Base-by-base conservation (phyloP, 148 eudicot genomes). In the Vaccinium myrtillus region DNA sequence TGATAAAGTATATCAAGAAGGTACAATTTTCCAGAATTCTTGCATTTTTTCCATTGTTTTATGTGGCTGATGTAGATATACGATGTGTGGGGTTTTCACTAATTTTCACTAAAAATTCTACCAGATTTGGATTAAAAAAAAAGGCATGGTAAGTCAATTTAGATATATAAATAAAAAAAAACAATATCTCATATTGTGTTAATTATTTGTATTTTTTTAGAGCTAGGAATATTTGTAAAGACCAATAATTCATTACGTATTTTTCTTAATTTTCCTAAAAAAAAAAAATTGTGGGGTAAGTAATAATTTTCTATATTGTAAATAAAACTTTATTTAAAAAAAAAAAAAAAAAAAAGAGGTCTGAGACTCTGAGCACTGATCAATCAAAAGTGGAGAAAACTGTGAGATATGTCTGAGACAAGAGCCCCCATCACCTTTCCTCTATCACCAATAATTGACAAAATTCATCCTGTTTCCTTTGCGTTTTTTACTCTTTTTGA, bases 401-500 rank as follows among this genome's bases (percentile, higher is more conserved):
- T 75, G 74, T 1, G 79, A 54, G 84, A 49, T 6, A n/a, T 56
- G 84, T 74, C 4, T 71, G 84, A 83, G 84, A 81, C 83, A 83
- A 83, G 90, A 86, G 84, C 77, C 86, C 84, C 82, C 79, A 54
- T 18, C 27, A 11, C 12, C 32, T 83, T 86, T 81, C 86, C 84
- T 84, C 85, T 81, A 80, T 80, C 85, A 82, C 19, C 88, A 86
- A 84, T 86, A 84, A 86, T 86, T 84, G 83, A 77, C 13, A 69
- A 65, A 77, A 70, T 79, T 88, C 87, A 81, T 86, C 83, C 78
- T 83, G 84, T 88, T 88, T 88, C 80, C 88, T 75, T 54, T 84
- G 59, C 77, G 78, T 82, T 78, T 77, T 85, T 83, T 46, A 23
- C 78, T 63, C 65, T 69, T 36, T 30, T 43, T 83, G 82, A 88